A percentile compares a stretch with the other conserved stretches of the same genome.
Conservation (phyloP, 176 grass and related monocot species). For the Bromus sterilis region DNA sequence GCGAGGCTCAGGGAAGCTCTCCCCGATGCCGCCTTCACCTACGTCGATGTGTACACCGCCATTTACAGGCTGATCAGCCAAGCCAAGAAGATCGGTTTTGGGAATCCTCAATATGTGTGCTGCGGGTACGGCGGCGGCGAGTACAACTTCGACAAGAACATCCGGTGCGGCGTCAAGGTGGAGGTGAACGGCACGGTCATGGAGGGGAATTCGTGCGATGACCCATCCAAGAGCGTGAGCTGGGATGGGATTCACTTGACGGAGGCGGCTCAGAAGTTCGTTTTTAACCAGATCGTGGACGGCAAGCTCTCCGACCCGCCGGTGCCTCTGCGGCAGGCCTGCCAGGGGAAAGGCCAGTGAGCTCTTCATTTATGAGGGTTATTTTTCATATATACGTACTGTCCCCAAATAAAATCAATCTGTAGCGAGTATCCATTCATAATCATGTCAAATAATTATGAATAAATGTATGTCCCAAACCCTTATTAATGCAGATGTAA, state of each 20-base stretch:
- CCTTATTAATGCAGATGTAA: too few relatives aligned
- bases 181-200: slow-evolving; percentile 61
- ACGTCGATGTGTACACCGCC: slow-evolving; percentile 76
- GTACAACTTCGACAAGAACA: slow-evolving; percentile 53
- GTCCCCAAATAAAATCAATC: too few relatives aligned
- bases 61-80: slow-evolving; percentile 70
- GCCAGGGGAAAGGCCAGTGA: slow-evolving; percentile 28
- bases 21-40: slow-evolving; percentile 57
- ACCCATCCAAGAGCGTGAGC: slow-evolving; percentile 61
- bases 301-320: slow-evolving; percentile 41
- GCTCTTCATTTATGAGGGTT: not conserved
- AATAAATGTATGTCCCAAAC: too few relatives aligned
- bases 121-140: too few relatives aligned
- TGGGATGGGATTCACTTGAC: slow-evolving; percentile 92
- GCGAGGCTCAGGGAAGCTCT: slow-evolving; percentile 38
- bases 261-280: slow-evolving; percentile 72
- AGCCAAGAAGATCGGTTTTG: slow-evolving; percentile 57
- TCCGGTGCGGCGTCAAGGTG: slow-evolving; percentile 50
- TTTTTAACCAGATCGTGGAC: slow-evolving; percentile 49
- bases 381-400: too few relatives aligned
- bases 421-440: too few relatives aligned
- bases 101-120: slow-evolving; percentile 50
- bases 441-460: too few relatives aligned
- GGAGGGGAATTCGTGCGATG: slow-evolving; percentile 48
- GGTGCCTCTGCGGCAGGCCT: slow-evolving; percentile 31